These are phyloP conservation scores for Phoenix roebelenii DNA, from an alignment of 176 grass and related monocot species.

Conservation along the genomic window DNA sequence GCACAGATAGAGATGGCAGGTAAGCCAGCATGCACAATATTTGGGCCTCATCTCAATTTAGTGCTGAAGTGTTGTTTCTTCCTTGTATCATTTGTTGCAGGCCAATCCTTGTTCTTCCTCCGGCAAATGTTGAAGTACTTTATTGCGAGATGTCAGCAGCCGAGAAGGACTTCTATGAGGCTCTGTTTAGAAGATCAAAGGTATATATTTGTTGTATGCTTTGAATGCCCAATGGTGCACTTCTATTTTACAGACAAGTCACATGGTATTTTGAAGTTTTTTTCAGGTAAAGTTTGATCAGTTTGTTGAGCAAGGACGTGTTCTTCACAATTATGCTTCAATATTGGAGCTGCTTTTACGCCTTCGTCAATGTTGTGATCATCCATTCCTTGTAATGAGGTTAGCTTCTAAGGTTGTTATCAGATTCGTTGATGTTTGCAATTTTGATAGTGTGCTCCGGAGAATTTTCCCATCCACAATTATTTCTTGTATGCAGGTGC, in stretches of 20 bases:
- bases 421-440: no score
- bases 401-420: conserved; percentile 26
- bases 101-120: conserved; percentile 83
- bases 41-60: no score
- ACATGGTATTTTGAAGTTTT: conserved; percentile 10
- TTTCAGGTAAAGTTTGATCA: conserved; percentile 89
- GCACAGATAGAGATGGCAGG: conserved; percentile 90
- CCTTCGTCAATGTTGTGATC: conserved; percentile 96
- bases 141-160: conserved; percentile 82
- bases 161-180: conserved; percentile 97
- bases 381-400: conserved; percentile 98
- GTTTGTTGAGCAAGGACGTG: conserved; percentile 95
- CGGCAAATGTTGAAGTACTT: conserved; percentile 76
- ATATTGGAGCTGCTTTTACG: conserved; percentile 95
- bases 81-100: conserved; percentile 31
- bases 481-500: no score
- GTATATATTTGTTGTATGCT: conserved; percentile 17
- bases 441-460: no score
- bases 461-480: no score
- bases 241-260: conserved; percentile 17
- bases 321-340: conserved; percentile 97
- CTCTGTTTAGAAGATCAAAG: conserved; percentile 82
- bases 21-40: background rate
- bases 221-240: conserved; percentile 16
- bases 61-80: no score